Conservation (phyloP, 2,329 filamentous ascomycete species). For the Colletotrichum sp. region DNA sequence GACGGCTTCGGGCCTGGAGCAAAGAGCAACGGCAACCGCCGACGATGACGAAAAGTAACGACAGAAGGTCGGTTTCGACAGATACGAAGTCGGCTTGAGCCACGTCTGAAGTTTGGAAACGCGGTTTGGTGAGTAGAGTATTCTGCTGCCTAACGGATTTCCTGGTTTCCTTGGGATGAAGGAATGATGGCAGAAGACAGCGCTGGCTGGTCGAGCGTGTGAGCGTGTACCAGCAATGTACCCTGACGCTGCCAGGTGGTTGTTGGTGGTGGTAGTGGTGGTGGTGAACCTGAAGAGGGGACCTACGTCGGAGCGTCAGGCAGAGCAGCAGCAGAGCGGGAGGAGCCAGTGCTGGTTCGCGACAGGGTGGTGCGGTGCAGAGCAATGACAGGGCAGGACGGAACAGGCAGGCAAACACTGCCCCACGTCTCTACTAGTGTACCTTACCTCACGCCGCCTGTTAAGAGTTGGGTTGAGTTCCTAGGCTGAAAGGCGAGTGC, state of each 20-base stretch:
- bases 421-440: slow-evolving; percentile 6
- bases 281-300: not conserved
- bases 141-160: slow-evolving; percentile 19
- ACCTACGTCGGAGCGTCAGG: not conserved
- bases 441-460: not conserved
- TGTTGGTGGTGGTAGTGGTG: not conserved
- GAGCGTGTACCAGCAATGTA: not conserved
- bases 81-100: slow-evolving; percentile 3
- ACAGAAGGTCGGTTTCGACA: not conserved
- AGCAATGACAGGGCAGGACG: not conserved
- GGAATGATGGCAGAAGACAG: slow-evolving; percentile 10
- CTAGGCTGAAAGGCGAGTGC: not conserved
- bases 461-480: not conserved
- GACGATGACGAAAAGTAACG: slow-evolving; percentile 10
- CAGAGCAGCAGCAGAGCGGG: not conserved
- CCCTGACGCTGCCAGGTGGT: not conserved
- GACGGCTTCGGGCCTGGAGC: not conserved
- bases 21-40: not conserved
- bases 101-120: slow-evolving; percentile 6
- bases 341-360: not conserved
- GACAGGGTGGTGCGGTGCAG: not conserved
- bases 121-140: not conserved
- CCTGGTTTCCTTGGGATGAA: slow-evolving; percentile 5
- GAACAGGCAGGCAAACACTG: not conserved
- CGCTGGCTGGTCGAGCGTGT: slow-evolving; percentile 3